Percentiles rank a stretch among this genome's conserved stretches.
phyloP scores from a whole-genome alignment of 2,329 filamentous ascomycete genomes.

The Fusarium piperis region DNA sequence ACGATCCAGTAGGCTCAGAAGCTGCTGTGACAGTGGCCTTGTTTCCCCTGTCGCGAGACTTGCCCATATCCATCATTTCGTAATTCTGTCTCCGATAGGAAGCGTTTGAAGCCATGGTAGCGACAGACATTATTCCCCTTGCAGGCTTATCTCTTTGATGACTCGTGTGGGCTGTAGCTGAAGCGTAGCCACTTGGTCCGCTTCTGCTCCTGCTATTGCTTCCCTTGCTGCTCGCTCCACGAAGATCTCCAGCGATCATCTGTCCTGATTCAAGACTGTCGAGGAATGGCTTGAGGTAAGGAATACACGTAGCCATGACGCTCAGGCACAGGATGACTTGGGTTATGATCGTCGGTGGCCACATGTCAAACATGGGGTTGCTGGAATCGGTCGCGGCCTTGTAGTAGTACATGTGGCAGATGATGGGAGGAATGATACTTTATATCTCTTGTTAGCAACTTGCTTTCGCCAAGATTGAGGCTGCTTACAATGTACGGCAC shows the following conservation, averaged over 20 bases:
- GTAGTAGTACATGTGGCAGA: slow-evolving; percentile 32
- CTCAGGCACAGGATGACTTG: slow-evolving; percentile 36
- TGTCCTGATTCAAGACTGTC: slow-evolving; percentile 36
- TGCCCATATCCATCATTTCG: slow-evolving; percentile 30
- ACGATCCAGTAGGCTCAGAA: slow-evolving; percentile 11
- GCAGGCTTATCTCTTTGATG: neutral
- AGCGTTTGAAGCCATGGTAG: slow-evolving; percentile 13
- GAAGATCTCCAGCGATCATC: slow-evolving; percentile 27
- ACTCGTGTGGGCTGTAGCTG: neutral
- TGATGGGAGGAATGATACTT: slow-evolving; percentile 31
- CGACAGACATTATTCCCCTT: slow-evolving; percentile 2
- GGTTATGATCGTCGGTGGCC: slow-evolving; percentile 21
- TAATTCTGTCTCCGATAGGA: slow-evolving; percentile 25
- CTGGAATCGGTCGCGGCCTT: slow-evolving; percentile 9
- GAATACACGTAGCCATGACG: slow-evolving; percentile 32
- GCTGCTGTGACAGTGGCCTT: slow-evolving; percentile 9
- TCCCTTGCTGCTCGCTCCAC: slow-evolving; percentile 16
- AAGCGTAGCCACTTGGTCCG: slow-evolving; percentile 2
- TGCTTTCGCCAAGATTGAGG: neutral
- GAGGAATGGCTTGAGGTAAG: slow-evolving; percentile 36
- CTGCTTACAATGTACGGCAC: slow-evolving; percentile 16
- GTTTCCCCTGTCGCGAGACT: neutral
- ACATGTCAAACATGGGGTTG: slow-evolving; percentile 33
- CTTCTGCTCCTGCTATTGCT: slow-evolving; percentile 23
- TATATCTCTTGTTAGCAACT: neutral